Conservation (phyloP, 1,284 basidiomycete genomes). For the Irpex sp. region DNA sequence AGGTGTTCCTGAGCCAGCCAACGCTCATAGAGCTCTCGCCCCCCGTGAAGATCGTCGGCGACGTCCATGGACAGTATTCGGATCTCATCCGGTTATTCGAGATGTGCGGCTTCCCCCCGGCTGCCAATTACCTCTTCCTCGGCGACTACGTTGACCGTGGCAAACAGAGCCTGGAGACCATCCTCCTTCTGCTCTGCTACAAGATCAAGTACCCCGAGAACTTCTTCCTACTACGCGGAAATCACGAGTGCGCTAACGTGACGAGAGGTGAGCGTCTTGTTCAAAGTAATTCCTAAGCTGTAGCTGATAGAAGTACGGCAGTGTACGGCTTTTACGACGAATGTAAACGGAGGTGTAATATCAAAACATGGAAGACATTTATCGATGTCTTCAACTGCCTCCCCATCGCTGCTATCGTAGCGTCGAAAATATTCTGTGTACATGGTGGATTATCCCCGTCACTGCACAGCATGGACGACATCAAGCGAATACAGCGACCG, state of each 20-base stretch:
- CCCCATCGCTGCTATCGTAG: constrained; percentile 97
- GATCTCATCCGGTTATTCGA: constrained; percentile 98
- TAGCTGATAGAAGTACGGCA: constrained; percentile 30
- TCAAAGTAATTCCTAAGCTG: constrained; percentile 2
- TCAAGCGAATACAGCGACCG: constrained; percentile 95
- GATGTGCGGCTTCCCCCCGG: constrained; percentile 99
- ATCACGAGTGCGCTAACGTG: constrained; percentile 99
- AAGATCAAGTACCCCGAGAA: constrained; percentile 99
- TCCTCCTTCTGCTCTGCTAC: constrained; percentile 94
- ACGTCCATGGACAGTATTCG: constrained; percentile 98
- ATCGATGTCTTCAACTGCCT: constrained; percentile 99
- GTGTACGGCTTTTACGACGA: constrained; percentile 99
- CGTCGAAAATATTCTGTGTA: constrained; percentile 99
- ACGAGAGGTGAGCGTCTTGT: constrained; percentile 74
- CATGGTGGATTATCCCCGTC: constrained; percentile 99
- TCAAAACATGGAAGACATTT: constrained; percentile 99
- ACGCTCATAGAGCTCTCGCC: constrained; percentile 97
- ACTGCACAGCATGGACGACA: constrained; percentile 97
- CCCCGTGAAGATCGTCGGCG: constrained; percentile 99
- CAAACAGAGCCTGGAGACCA: constrained; percentile 98
- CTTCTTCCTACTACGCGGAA: constrained; percentile 97
- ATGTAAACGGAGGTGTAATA: constrained; percentile 98
- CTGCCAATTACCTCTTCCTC: constrained; percentile 97
- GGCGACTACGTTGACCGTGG: constrained; percentile 99
- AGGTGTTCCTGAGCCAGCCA: constrained; percentile 95